Conservation (phyloP, 1,284 basidiomycete species). For the Amylostereum areolatum region DNA sequence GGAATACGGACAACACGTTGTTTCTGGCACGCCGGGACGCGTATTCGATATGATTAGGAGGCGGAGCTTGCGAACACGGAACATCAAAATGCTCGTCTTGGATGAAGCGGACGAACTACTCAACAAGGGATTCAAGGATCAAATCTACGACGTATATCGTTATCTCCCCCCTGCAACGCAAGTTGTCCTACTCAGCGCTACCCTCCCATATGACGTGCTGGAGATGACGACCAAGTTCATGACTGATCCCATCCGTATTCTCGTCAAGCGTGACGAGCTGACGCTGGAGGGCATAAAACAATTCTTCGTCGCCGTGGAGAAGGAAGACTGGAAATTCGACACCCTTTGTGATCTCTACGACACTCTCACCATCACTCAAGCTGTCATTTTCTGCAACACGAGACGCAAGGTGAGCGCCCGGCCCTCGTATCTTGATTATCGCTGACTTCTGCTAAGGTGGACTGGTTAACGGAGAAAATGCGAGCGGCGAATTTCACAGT, state of each 20-base stretch:
- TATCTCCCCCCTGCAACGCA: constrained; percentile 98
- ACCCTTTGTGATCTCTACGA: constrained; percentile 98
- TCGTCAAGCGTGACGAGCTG: constrained; percentile 99
- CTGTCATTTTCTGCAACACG: constrained; percentile 99
- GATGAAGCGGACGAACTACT: constrained; percentile 98
- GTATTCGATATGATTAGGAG: constrained; percentile 99
- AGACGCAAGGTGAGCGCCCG: constrained; percentile 73
- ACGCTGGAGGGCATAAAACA: constrained; percentile 99
- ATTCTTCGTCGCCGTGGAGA: constrained; percentile 99
- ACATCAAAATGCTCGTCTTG: constrained; percentile 99
- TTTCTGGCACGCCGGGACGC: constrained; percentile 95
- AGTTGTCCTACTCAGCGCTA: constrained; percentile 94
- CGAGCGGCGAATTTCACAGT: constrained; percentile 95
- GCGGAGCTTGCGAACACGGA: constrained; percentile 88
- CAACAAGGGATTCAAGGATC: constrained; percentile 99
- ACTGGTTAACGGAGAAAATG: constrained; percentile 99
- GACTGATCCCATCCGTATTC: constrained; percentile 97
- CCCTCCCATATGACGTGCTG: constrained; percentile 94
- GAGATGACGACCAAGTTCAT: constrained; percentile 99
- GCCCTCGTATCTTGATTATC: neutral
- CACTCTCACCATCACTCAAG: constrained; percentile 98
- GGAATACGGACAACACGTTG: constrained; percentile 97
- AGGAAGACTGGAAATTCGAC: constrained; percentile 99
- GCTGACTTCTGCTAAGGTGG: constrained; percentile 53
- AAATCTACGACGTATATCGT: constrained; percentile 99